Conservation (phyloP, 2,329 filamentous ascomycete genomes). For the Aphanocladium album region DNA sequence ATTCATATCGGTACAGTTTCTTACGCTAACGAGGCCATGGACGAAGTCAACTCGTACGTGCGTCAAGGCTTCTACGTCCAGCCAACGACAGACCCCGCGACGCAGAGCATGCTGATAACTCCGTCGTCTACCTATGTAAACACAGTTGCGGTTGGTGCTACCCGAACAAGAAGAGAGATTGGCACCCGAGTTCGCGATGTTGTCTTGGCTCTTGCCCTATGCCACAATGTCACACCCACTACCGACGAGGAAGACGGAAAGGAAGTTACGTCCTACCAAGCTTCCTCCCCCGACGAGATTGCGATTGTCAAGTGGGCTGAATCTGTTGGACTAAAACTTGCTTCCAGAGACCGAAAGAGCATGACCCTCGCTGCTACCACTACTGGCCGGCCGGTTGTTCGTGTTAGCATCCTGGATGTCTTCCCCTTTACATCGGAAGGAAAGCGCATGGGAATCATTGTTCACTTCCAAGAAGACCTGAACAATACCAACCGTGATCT, state of each 20-base stretch:
- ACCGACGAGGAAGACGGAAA: constrained; percentile 73
- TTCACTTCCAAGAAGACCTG: constrained; percentile 66
- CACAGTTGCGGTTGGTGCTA: constrained; percentile 59
- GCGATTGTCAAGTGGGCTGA: constrained; percentile 97
- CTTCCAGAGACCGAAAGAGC: constrained; percentile 78
- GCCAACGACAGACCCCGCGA: constrained; percentile 38
- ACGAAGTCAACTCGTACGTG: constrained; percentile 85
- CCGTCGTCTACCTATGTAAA: constrained; percentile 66
- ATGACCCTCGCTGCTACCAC: constrained; percentile 78
- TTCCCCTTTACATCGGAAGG: constrained; percentile 98
- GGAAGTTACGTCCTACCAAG: constrained; percentile 81
- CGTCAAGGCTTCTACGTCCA: constrained; percentile 70
- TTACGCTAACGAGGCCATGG: constrained; percentile 98
- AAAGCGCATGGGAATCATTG: constrained; percentile 96
- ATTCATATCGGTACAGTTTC: constrained; percentile 97
- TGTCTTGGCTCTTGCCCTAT: constrained; percentile 84
- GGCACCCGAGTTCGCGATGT: constrained; percentile 89
- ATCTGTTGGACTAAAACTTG: constrained; percentile 77
- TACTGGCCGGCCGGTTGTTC: constrained; percentile 69
- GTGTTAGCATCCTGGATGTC: constrained; percentile 83
- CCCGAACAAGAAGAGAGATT: constrained; percentile 86
- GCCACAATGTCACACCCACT: constrained; percentile 91
- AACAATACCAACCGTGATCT: constrained; percentile 45
- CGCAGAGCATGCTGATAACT: constrained; percentile 58
- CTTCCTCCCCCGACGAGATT: constrained; percentile 95